A percentile compares a stretch with the other conserved stretches of the same genome.
These are phyloP conservation scores for Aspergillus baeticus DNA, from an alignment of 495 filamentous ascomycete species.

Conservation along the genomic window DNA sequence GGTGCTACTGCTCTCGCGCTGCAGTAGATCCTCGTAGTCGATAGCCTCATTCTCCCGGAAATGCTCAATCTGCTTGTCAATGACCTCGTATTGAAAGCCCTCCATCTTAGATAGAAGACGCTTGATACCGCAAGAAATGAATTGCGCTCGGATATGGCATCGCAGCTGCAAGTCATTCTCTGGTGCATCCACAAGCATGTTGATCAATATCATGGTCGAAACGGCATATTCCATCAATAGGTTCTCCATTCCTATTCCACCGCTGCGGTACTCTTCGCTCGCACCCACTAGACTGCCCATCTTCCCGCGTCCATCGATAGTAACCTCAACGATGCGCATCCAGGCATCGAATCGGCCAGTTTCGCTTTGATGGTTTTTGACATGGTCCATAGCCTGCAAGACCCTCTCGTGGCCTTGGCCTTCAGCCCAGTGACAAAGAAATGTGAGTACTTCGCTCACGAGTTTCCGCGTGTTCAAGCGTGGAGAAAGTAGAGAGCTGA, in stretches of 20 bases:
- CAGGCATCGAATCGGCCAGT: slow-evolving; percentile 97
- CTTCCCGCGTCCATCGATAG: slow-evolving; percentile 94
- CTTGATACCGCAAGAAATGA: slow-evolving; percentile 93
- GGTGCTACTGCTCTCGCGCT: slow-evolving; percentile 85
- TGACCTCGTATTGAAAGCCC: slow-evolving; percentile 95
- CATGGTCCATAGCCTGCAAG: slow-evolving; percentile 85
- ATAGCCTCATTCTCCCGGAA: slow-evolving; percentile 94
- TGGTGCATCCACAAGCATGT: slow-evolving; percentile 92
- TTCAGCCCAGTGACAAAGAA: slow-evolving; percentile 93
- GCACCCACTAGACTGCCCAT: slow-evolving; percentile 97
- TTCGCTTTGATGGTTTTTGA: slow-evolving; percentile 86
- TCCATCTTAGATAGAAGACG: slow-evolving; percentile 96
- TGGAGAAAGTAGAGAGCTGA: slow-evolving; percentile 82
- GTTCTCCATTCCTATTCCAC: slow-evolving; percentile 98
- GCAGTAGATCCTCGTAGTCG: slow-evolving; percentile 96
- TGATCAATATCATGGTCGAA: slow-evolving; percentile 90
- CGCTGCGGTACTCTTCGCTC: slow-evolving; percentile 94
- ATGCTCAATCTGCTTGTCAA: slow-evolving; percentile 96
- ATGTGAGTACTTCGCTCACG: slow-evolving; percentile 94
- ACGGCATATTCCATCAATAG: slow-evolving; percentile 98
- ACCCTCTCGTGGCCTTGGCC: slow-evolving; percentile 95
- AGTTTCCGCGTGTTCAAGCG: slow-evolving; percentile 90
- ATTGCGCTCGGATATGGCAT: slow-evolving; percentile 93
- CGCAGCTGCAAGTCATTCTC: slow-evolving; percentile 86
- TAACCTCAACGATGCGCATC: slow-evolving; percentile 98